These are phyloP conservation scores for Xylariaceae sp. DNA, from an alignment of 2,329 filamentous ascomycete genomes.

Conservation along the genomic window DNA sequence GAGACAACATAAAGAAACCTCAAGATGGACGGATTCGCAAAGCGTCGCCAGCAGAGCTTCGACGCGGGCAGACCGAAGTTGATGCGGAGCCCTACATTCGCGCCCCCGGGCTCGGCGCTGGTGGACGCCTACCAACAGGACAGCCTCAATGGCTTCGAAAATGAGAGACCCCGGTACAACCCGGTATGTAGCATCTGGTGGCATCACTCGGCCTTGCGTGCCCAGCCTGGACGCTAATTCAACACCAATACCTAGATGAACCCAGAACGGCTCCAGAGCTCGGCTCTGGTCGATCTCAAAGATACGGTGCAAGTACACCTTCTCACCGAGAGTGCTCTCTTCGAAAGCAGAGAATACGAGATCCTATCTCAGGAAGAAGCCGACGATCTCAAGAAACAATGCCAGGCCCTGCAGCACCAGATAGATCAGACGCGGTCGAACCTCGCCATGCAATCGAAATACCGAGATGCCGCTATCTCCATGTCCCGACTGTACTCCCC, in stretches of 20 bases:
- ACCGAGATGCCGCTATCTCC: slow-evolving; percentile 85
- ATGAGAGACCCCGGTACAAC: slow-evolving; percentile 47
- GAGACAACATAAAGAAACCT: no score
- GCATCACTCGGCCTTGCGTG: not conserved
- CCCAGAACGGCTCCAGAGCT: slow-evolving; percentile 44
- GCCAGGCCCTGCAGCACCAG: slow-evolving; percentile 61
- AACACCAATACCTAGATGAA: slow-evolving; percentile 36
- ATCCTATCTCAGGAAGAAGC: slow-evolving; percentile 88
- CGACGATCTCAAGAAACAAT: slow-evolving; percentile 84
- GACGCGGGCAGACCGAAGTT: slow-evolving; percentile 13
- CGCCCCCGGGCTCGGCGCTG: slow-evolving; percentile 40
- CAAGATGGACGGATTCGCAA: slow-evolving; percentile 21
- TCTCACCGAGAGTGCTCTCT: slow-evolving; percentile 85
- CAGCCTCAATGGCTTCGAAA: slow-evolving; percentile 45
- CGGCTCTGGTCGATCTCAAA: slow-evolving; percentile 51
- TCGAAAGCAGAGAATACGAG: slow-evolving; percentile 78
- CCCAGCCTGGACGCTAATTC: slow-evolving; percentile 2
- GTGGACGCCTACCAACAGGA: slow-evolving; percentile 54
- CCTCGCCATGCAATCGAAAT: slow-evolving; percentile 83
- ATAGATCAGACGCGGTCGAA: slow-evolving; percentile 77
- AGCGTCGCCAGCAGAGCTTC: slow-evolving; percentile 16
- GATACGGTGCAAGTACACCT: slow-evolving; percentile 82
- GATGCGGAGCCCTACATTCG: slow-evolving; percentile 22
- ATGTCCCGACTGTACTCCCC: slow-evolving; percentile 72
- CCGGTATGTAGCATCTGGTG: slow-evolving; percentile 36